Conservation (phyloP, 164 flowering plant species). For the Dillenia turbinata region DNA sequence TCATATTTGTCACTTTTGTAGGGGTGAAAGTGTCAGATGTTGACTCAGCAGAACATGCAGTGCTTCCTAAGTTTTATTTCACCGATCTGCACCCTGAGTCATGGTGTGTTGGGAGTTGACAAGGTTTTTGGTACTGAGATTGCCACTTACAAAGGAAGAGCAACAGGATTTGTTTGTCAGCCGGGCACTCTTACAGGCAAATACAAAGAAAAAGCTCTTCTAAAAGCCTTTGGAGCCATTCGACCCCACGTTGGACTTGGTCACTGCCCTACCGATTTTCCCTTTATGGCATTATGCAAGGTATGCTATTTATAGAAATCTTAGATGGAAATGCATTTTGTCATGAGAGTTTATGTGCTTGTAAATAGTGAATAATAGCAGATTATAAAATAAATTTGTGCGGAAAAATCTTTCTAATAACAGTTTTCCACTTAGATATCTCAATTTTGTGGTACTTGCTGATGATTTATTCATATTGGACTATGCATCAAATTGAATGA, state of each 20-base stretch:
- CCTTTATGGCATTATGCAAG: conserved; percentile 42
- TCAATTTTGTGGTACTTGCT: neutral
- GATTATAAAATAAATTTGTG: too few species aligned
- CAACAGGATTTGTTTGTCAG: conserved; percentile 32
- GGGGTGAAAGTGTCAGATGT: conserved; percentile 34
- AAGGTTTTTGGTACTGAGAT: conserved; percentile 27
- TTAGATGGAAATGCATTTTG: too few species aligned
- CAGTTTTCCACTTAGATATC: neutral
- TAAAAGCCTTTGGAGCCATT: conserved; percentile 19
- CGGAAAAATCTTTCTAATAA: neutral
- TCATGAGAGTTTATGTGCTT: too few species aligned
- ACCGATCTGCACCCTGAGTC: conserved; percentile 36
- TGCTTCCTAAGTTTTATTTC: conserved; percentile 42
- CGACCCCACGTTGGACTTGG: conserved; percentile 38
- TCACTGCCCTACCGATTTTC: conserved; percentile 33
- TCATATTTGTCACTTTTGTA: conserved; percentile 27
- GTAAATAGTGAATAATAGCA: too few species aligned
- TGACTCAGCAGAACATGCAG: conserved; percentile 41
- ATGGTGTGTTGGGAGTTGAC: conserved; percentile 36
- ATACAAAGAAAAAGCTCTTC: conserved; percentile 26
- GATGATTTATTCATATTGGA: too few species aligned
- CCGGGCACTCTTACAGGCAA: conserved; percentile 37
- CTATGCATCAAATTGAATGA: neutral
- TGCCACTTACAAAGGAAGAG: conserved; percentile 21
- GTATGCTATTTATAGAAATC: conserved; percentile 8